Conservation (phyloP, 2,329 filamentous ascomycete genomes). For the Diaporthe citriasiana region DNA sequence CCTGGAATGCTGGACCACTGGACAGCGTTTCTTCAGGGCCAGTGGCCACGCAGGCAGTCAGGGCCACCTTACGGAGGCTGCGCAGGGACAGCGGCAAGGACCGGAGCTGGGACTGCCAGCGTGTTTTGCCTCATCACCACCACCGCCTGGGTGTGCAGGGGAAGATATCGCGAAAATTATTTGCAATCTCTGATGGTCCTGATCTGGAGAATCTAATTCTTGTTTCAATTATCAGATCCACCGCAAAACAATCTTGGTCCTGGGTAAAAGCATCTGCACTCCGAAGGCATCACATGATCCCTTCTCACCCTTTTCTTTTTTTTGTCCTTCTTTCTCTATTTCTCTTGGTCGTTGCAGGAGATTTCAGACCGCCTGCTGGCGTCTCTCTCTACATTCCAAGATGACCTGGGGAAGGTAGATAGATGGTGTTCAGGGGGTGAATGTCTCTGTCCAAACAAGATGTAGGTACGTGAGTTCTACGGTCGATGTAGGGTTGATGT, state of each 20-base stretch:
- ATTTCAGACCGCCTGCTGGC: too few relatives aligned
- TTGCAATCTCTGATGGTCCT: slow-evolving; percentile 16
- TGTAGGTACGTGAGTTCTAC: background rate
- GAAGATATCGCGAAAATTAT: slow-evolving; percentile 31
- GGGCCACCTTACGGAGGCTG: background rate
- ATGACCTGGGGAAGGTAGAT: background rate
- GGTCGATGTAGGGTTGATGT: background rate
- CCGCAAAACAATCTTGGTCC: background rate
- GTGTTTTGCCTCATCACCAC: slow-evolving; percentile 16
- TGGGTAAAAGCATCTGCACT: background rate
- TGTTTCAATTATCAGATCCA: background rate
- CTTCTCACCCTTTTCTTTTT: background rate
- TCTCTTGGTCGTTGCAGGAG: background rate
- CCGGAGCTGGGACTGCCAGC: background rate
- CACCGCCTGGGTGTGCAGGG: slow-evolving; percentile 12
- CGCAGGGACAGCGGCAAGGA: background rate
- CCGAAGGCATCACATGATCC: background rate
- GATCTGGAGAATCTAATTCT: background rate
- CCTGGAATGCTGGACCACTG: slow-evolving; percentile 1
- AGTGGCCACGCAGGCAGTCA: background rate
- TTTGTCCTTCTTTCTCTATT: too few relatives aligned
- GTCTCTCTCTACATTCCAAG: background rate
- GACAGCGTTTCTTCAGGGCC: slow-evolving; percentile 20
- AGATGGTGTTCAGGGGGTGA: background rate
- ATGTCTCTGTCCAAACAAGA: background rate